phyloP scores from a whole-genome alignment of 495 filamentous ascomycete genomes.

The Neurospora cerealis region DNA sequence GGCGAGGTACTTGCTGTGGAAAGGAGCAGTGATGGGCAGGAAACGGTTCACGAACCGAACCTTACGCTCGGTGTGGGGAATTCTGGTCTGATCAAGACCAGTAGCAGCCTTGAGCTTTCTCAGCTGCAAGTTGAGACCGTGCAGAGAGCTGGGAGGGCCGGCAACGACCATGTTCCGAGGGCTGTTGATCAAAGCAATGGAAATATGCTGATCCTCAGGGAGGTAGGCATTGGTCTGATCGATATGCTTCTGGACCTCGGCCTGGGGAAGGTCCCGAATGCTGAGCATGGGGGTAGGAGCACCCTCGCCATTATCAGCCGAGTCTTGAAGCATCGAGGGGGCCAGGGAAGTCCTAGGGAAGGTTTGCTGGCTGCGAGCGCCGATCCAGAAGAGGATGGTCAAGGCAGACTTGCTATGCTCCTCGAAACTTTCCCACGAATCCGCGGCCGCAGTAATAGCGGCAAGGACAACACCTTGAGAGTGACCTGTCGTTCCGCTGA shows the following conservation, averaged over 20 bases:
- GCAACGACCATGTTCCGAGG: slow-evolving; percentile 95
- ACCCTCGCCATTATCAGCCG: slow-evolving; percentile 87
- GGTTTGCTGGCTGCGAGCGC: slow-evolving; percentile 93
- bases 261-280: slow-evolving; percentile 78
- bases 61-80: slow-evolving; percentile 92
- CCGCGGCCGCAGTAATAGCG: slow-evolving; percentile 79
- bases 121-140: slow-evolving; percentile 86
- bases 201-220: slow-evolving; percentile 82
- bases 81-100: slow-evolving; percentile 87
- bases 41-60: slow-evolving; percentile 95
- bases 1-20: slow-evolving; percentile 88
- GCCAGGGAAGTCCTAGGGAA: slow-evolving; percentile 90
- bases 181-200: slow-evolving; percentile 92
- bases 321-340: slow-evolving; percentile 88
- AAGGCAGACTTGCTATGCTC: slow-evolving; percentile 66
- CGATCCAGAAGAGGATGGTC: slow-evolving; percentile 98
- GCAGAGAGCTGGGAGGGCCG: slow-evolving; percentile 88
- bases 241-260: slow-evolving; percentile 86
- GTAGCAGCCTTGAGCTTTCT: slow-evolving; percentile 96
- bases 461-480: slow-evolving; percentile 94
- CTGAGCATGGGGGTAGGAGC: slow-evolving; percentile 94
- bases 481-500: slow-evolving; percentile 87
- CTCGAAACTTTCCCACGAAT: slow-evolving; percentile 82
- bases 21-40: slow-evolving; percentile 92
- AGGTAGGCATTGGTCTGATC: slow-evolving; percentile 93